phyloP scores from a whole-genome alignment of 2,329 filamentous ascomycete genomes.

The Ilyonectria robusta region DNA sequence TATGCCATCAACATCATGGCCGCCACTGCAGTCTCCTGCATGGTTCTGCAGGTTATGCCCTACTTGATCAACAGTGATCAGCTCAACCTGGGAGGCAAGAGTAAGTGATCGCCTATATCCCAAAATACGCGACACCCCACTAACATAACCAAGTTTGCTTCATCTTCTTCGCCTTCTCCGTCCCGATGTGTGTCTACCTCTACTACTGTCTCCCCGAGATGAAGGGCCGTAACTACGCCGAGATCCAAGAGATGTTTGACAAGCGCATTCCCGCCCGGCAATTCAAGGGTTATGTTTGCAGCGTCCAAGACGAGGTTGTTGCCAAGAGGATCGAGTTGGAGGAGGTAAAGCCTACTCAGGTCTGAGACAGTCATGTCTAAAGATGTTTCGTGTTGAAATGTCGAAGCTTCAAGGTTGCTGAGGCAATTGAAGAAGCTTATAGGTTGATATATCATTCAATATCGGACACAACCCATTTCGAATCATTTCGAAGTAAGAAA shows the following conservation, averaged over 20 bases:
- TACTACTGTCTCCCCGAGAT: conserved; percentile 56
- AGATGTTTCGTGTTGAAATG: too few relatives aligned
- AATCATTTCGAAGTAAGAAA: too few relatives aligned
- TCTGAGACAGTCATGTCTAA: background rate
- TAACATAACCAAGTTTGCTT: conserved; percentile 42
- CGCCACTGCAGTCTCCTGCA: conserved; percentile 48
- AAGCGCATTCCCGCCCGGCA: conserved; percentile 28
- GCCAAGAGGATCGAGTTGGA: conserved; percentile 31
- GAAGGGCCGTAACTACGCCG: conserved; percentile 39
- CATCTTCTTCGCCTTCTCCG: conserved; percentile 50
- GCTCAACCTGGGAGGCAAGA: conserved; percentile 50
- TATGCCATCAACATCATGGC: conserved; percentile 53
- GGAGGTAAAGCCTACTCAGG: conserved; percentile 18
- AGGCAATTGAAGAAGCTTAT: background rate
- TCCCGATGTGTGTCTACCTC: conserved; percentile 51
- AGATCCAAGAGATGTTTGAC: conserved; percentile 37
- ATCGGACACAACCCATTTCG: too few relatives aligned
- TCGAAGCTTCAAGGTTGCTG: background rate
- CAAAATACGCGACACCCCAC: background rate
- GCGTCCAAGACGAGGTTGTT: conserved; percentile 25
- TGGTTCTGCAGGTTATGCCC: conserved; percentile 49
- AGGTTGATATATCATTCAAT: too few relatives aligned
- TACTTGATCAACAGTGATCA: conserved; percentile 47
- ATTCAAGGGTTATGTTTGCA: conserved; percentile 32
- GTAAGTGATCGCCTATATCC: conserved; percentile 4